These are phyloP conservation scores for Carex littledalei DNA, from an alignment of 176 grass and related monocot species.

Conservation along the genomic window DNA sequence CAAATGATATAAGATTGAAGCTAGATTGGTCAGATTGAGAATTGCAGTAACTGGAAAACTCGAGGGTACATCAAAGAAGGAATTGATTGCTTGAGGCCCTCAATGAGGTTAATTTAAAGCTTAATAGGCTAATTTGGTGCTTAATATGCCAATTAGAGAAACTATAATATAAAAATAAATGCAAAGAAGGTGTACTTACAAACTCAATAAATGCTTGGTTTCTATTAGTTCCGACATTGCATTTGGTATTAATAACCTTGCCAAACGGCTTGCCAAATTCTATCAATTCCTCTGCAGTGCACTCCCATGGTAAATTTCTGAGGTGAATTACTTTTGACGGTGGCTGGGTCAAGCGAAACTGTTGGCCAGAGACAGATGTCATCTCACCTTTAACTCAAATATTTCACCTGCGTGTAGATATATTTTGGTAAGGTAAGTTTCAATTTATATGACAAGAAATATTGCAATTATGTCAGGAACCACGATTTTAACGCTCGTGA, in stretches of 20 bases:
- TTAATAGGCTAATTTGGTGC: not conserved
- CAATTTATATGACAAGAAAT: not conserved
- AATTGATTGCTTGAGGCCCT: not conserved
- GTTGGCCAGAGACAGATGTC: constrained; percentile 57
- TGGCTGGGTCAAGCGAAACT: constrained; percentile 87
- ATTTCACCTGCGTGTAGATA: not conserved
- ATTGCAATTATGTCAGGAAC: not conserved
- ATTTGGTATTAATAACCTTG: constrained; percentile 89
- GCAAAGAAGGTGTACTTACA: constrained; percentile 36
- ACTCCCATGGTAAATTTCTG: constrained; percentile 90
- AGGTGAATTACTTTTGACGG: constrained; percentile 93
- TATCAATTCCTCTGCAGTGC: constrained; percentile 75
- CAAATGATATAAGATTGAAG: not conserved
- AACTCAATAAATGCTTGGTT: constrained; percentile 97
- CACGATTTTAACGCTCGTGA: not conserved
- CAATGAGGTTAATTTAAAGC: not conserved
- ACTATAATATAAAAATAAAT: not conserved
- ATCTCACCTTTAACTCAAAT: constrained; percentile 25
- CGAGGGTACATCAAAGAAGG: not conserved
- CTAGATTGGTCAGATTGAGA: not conserved
- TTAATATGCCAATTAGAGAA: not conserved
- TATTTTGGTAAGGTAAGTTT: not conserved
- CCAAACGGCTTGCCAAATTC: constrained; percentile 89
- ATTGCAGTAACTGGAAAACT: not conserved
- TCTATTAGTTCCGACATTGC: constrained; percentile 85